Evolutionary conservation across 306 rosid species (phyloP).

Genomic region (Glycyrrhiza uralensis): DNA sequence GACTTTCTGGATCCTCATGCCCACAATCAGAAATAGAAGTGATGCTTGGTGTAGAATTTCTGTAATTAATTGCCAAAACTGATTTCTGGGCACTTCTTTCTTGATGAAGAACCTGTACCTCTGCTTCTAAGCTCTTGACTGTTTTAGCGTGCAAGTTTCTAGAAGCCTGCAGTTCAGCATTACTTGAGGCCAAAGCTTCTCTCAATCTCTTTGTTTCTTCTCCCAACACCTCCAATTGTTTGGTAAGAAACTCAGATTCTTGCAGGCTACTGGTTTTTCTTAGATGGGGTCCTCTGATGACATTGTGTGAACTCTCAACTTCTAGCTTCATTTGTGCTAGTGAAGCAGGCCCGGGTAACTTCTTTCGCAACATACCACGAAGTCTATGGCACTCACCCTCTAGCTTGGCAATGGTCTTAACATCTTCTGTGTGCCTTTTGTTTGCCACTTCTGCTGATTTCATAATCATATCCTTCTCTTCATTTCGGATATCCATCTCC

Average conservation of each 20-base stretch:
- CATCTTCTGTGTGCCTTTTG: slow-evolving; percentile 73
- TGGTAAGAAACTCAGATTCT: slow-evolving; percentile 67
- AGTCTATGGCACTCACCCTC: slow-evolving; percentile 90
- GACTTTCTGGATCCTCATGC: slow-evolving; percentile 64
- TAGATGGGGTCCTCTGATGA: slow-evolving; percentile 46
- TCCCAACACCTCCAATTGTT: slow-evolving; percentile 56
- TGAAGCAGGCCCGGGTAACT: slow-evolving; percentile 95
- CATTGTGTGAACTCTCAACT: slow-evolving; percentile 63
- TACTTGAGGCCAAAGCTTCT: slow-evolving; percentile 86
- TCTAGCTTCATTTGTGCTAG: slow-evolving; percentile 94
- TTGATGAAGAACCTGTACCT: slow-evolving; percentile 45
- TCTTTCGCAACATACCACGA: slow-evolving; percentile 80
- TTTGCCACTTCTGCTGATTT: slow-evolving; percentile 79
- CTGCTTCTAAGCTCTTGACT: slow-evolving; percentile 65
- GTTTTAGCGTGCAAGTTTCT: slow-evolving; percentile 73
- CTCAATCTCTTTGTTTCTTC: slow-evolving; percentile 83
- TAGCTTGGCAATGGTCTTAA: slow-evolving; percentile 65
- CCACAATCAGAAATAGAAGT: slow-evolving; percentile 74
- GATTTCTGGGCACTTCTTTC: slow-evolving; percentile 61
- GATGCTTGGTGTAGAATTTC: slow-evolving; percentile 58
- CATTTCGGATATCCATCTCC: slow-evolving; percentile 92
- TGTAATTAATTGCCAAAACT: slow-evolving; percentile 39
- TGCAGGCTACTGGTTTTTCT: slow-evolving; percentile 58
- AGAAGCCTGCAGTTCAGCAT: slow-evolving; percentile 70
- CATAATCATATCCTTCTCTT: slow-evolving; percentile 84